These are phyloP conservation scores for Sporothrix globosa DNA, from an alignment of 2,329 filamentous ascomycete species.

Conservation along the genomic window DNA sequence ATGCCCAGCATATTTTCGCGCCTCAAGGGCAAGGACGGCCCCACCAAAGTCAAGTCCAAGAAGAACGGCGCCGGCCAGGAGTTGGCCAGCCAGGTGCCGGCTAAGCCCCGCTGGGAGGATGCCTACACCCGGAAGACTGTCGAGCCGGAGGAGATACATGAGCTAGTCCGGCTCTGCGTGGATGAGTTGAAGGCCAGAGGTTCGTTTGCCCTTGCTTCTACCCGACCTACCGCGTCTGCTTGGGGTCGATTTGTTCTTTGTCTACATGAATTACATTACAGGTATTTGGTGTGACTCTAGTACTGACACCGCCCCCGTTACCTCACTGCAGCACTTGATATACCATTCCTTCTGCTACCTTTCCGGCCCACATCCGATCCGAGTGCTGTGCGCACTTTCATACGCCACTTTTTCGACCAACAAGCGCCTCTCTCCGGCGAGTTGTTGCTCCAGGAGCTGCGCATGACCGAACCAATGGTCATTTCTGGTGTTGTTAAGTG, in stretches of 20 bases:
- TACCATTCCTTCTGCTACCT: slow-evolving; percentile 89
- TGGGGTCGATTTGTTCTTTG: slow-evolving; percentile 10
- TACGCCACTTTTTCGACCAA: slow-evolving; percentile 87
- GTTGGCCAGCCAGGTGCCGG: slow-evolving; percentile 56
- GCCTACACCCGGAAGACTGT: slow-evolving; percentile 82
- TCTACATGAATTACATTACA: not conserved
- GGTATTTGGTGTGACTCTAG: not conserved
- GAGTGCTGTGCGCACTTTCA: slow-evolving; percentile 86
- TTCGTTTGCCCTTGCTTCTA: slow-evolving; percentile 52
- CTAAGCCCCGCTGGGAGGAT: slow-evolving; percentile 82
- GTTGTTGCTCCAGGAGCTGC: slow-evolving; percentile 77
- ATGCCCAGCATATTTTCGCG: slow-evolving; percentile 65
- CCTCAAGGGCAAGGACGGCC: slow-evolving; percentile 75
- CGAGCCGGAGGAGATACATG: slow-evolving; percentile 86
- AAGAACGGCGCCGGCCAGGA: slow-evolving; percentile 63
- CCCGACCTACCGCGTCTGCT: not conserved
- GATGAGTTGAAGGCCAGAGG: slow-evolving; percentile 92
- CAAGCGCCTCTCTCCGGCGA: slow-evolving; percentile 68
- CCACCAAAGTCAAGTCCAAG: slow-evolving; percentile 61
- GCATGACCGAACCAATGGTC: slow-evolving; percentile 92
- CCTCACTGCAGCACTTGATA: slow-evolving; percentile 69
- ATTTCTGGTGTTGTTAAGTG: slow-evolving; percentile 94
- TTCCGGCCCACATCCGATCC: slow-evolving; percentile 93
- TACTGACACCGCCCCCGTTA: not conserved
- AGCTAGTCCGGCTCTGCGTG: slow-evolving; percentile 82